Evolutionary conservation across 768 basidiomycete genomes (phyloP).

Genomic region (Podaxis sp.): DNA sequence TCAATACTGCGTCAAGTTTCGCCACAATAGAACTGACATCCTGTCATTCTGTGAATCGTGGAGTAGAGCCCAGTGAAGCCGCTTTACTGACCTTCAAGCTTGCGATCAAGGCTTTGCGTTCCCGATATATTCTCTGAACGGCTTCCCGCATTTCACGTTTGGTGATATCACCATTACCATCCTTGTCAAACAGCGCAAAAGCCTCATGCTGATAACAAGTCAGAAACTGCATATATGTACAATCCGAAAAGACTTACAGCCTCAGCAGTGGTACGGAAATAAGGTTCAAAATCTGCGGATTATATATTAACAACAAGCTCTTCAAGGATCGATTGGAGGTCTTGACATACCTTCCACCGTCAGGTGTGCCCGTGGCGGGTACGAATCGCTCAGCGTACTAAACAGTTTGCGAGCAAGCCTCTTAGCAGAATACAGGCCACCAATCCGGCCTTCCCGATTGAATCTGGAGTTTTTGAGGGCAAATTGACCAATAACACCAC

Average conservation of each 20-base stretch:
- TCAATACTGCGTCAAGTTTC: conserved; percentile 75
- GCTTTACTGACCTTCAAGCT: conserved; percentile 58
- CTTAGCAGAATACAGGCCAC: conserved; percentile 62
- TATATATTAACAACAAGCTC: not conserved
- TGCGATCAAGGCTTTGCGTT: conserved; percentile 69
- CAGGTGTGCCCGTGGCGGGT: conserved; percentile 60
- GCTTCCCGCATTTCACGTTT: conserved; percentile 82
- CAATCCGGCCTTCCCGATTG: conserved; percentile 40
- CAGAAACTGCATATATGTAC: conserved; percentile 4
- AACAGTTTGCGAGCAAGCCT: conserved; percentile 71
- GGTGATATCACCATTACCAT: conserved; percentile 79
- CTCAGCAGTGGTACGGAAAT: conserved; percentile 70
- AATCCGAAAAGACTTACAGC: conserved; percentile 46
- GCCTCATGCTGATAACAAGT: conserved; percentile 52
- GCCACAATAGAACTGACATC: conserved; percentile 73
- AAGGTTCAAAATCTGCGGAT: conserved; percentile 71
- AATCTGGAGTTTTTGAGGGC: conserved; percentile 67
- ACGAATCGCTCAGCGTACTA: conserved; percentile 54
- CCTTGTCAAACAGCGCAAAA: conserved; percentile 74
- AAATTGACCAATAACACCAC: conserved; percentile 68
- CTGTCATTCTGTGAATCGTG: conserved; percentile 28
- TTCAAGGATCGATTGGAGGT: not conserved
- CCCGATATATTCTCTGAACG: conserved; percentile 77
- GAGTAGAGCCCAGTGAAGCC: not conserved
- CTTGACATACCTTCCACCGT: conserved; percentile 58